These are phyloP conservation scores for Rubia balearica DNA, from an alignment of 305 asterid genomes.

Conservation along the genomic window DNA sequence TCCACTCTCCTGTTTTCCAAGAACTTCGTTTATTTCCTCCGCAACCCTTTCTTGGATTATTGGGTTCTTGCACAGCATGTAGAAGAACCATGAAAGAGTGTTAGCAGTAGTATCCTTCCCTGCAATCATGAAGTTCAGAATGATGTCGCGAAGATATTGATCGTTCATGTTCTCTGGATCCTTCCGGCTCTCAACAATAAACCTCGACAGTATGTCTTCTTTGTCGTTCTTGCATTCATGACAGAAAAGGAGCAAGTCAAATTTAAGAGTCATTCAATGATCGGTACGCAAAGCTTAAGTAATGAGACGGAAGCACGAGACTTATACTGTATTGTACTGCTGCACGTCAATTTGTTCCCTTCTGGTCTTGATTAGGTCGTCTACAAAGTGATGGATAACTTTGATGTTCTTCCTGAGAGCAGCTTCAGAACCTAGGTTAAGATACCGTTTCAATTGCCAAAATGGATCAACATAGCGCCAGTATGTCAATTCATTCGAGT, in stretches of 20 bases:
- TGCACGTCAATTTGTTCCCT: slow-evolving; percentile 35
- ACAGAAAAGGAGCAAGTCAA: neutral
- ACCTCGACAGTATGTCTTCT: slow-evolving; percentile 67
- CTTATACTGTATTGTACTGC: slow-evolving; percentile 23
- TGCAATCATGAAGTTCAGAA: slow-evolving; percentile 61
- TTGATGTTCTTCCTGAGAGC: slow-evolving; percentile 47
- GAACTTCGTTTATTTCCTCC: slow-evolving; percentile 30
- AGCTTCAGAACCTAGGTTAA: slow-evolving; percentile 54
- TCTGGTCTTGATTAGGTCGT: slow-evolving; percentile 44
- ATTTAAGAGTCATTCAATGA: too few relatives aligned
- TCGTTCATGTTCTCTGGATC: slow-evolving; percentile 52
- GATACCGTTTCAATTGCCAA: slow-evolving; percentile 52
- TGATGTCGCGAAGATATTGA: slow-evolving; percentile 57
- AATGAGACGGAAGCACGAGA: slow-evolving; percentile 14
- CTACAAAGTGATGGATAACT: slow-evolving; percentile 44
- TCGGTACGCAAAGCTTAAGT: neutral
- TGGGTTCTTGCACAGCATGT: slow-evolving; percentile 52
- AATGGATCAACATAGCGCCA: slow-evolving; percentile 60
- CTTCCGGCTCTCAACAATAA: slow-evolving; percentile 52
- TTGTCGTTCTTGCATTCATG: slow-evolving; percentile 42
- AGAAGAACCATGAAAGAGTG: slow-evolving; percentile 80
- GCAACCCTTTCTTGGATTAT: slow-evolving; percentile 44
- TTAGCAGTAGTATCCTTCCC: slow-evolving; percentile 70
- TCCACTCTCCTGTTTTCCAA: slow-evolving; percentile 14
- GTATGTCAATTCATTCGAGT: slow-evolving; percentile 50